Evolutionary conservation across 805 yeast species (phyloP).

Genomic region (Isabelozyma rhagii): DNA sequence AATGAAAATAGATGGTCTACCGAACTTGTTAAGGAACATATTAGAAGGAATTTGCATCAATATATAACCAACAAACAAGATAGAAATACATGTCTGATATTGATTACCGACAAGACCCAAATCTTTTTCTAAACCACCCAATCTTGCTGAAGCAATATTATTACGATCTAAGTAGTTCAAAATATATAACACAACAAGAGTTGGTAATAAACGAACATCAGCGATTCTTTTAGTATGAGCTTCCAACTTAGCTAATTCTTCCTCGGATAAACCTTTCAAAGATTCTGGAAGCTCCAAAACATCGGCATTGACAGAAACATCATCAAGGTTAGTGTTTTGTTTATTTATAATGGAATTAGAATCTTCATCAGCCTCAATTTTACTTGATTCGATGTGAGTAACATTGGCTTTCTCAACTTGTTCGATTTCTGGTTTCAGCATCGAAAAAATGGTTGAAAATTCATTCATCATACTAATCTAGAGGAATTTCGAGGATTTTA

Average conservation of each 20-base stretch:
- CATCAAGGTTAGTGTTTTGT: background rate
- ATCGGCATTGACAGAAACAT: background rate
- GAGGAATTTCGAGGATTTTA: background rate
- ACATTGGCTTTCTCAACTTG: background rate
- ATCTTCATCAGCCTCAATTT: background rate
- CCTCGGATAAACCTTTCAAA: slow-evolving; percentile 27
- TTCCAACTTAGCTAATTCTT: slow-evolving; percentile 44
- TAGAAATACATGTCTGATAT: slow-evolving; percentile 51
- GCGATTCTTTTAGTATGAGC: slow-evolving; percentile 43
- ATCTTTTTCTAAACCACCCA: slow-evolving; percentile 48
- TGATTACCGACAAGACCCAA: slow-evolving; percentile 39
- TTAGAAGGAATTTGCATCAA: slow-evolving; percentile 49
- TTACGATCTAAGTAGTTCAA: slow-evolving; percentile 52
- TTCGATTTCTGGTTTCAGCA: background rate
- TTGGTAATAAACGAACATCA: slow-evolving; percentile 49
- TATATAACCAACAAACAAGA: slow-evolving; percentile 49
- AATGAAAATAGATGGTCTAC: slow-evolving; percentile 50
- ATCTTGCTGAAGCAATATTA: slow-evolving; percentile 52
- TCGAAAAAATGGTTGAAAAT: background rate
- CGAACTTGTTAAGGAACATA: slow-evolving; percentile 43
- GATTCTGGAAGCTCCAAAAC: slow-evolving; percentile 24
- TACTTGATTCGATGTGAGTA: background rate
- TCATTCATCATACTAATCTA: too few relatives aligned
- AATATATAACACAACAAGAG: slow-evolving; percentile 48
- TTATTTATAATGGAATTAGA: background rate